These are phyloP conservation scores for Pythium scleroteichum DNA, from an alignment of 352 stramenopile genomes.

Conservation along the genomic window DNA sequence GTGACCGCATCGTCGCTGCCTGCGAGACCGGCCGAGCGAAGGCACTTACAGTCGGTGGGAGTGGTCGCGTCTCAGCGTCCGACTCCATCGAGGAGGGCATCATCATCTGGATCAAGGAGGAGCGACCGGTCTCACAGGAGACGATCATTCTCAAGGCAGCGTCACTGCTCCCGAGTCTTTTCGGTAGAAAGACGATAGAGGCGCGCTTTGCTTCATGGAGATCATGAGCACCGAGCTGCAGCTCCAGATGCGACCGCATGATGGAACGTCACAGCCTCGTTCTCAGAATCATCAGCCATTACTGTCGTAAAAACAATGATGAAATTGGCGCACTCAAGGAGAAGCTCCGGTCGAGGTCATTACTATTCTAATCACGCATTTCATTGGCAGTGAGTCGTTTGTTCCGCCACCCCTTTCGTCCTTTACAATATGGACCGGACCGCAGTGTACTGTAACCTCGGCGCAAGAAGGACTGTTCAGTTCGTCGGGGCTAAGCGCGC, in stretches of 20 bases:
- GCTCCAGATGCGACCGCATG: conserved; percentile 1
- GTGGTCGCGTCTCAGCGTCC: neutral
- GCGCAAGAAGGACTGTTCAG: neutral
- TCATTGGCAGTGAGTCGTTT: neutral
- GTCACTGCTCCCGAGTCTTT: conserved; percentile 1
- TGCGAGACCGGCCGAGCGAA: conserved; percentile 5
- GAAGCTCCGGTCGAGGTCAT: neutral
- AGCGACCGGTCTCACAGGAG: neutral
- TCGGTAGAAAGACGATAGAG: neutral
- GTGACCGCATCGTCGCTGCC: neutral
- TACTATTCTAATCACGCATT: conserved; percentile 3
- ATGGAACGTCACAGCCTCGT: conserved; percentile 4
- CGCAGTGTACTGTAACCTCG: neutral
- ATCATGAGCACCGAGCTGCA: no score
- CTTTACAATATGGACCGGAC: conserved; percentile 17
- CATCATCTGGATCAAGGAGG: conserved; percentile 10
- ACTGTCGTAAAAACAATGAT: neutral
- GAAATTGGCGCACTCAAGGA: neutral
- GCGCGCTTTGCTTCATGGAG: neutral
- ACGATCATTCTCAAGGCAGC: neutral
- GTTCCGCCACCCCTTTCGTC: neutral
- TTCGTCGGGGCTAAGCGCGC: conserved; percentile 6
- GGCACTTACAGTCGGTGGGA: conserved; percentile 8
- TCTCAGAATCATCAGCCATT: conserved; percentile 6
- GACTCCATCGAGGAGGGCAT: neutral